A percentile compares a stretch with the other conserved stretches of the same genome.
Conservation (phyloP, 2,329 filamentous ascomycete genomes). For the Tolypocladium pustulatum region DNA sequence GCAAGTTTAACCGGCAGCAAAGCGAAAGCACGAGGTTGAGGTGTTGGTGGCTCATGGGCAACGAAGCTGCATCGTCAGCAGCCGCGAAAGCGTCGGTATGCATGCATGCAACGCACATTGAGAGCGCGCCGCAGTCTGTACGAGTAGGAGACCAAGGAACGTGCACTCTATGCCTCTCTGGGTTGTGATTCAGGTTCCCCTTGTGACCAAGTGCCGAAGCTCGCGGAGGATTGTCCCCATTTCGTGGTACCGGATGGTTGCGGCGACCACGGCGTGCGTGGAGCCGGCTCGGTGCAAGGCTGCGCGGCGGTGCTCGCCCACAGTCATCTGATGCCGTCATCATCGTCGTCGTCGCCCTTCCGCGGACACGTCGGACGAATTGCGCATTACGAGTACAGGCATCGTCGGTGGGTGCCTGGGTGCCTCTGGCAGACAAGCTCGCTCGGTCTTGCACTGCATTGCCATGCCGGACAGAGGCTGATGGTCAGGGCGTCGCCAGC, state of each 20-base stretch:
- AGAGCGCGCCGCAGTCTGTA: background rate
- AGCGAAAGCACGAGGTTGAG: background rate
- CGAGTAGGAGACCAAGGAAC: background rate
- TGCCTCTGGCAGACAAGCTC: background rate
- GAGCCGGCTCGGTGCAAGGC: background rate
- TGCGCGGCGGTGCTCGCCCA: background rate
- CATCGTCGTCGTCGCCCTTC: background rate
- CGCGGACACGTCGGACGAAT: background rate
- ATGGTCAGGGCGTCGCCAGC: background rate
- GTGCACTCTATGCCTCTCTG: background rate
- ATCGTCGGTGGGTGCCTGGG: background rate
- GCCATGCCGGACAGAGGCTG: background rate
- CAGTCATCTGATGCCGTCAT: background rate
- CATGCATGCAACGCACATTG: background rate
- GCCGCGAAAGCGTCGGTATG: background rate
- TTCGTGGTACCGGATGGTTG: background rate
- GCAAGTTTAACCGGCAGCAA: background rate
- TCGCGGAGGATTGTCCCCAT: background rate
- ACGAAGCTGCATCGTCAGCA: background rate
- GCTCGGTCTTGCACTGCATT: background rate
- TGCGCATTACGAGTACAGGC: background rate
- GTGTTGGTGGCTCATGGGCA: background rate
- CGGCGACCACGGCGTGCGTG: background rate
- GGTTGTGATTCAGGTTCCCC: background rate
- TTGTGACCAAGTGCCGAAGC: background rate